Base-by-base conservation (phyloP, 2,329 filamentous ascomycete species). In the Lasiodiplodia citricola region DNA sequence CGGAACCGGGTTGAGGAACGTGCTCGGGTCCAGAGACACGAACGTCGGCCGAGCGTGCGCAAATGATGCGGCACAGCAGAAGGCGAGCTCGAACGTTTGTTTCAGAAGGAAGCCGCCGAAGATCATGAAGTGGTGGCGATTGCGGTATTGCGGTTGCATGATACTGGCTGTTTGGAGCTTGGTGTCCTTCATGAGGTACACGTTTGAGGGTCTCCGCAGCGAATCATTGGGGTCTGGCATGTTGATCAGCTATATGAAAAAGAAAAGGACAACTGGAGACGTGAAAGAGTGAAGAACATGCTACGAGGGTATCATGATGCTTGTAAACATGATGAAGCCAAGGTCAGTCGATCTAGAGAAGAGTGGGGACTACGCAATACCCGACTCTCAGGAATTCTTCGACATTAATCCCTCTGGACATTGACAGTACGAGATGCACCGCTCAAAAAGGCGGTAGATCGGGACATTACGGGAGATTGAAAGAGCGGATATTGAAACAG, bases 81-180 rank as follows among this genome's bases (percentile, higher is more conserved):
- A 93, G 1, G 91, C 91, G 7, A 93, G 84, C 79, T 93, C 91
- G 73, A 92, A 93, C 0, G 90, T 91, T 74, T 91, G 88, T 75
- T 92, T 91, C 13, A 93, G 83, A 13, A 93, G 85, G 76, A 90
- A 92, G 16, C 91, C 91, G 64, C 91, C 91, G 74, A 93, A 93
- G 67, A 93, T 92, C 90, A 92, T 92, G 77, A 91, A 91, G 74
- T 91, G 89, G 78, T 92, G 90, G 2, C 88, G 80, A 77, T 91
- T 91, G 58, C 89, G 86, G 76, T 89, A 87, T 77, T 91, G 90
- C 0, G 91, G 91, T 76, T 92, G 90, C 91, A 93, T 93, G 72
- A 93, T 92, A 73, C 86, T 87, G 13, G 91, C 89, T 2, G 89
- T 89, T 73, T 87, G 86, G 38, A 92, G 85, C 41, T 83, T 82